Evolutionary conservation across 108 stramenopile species (phyloP).

Genomic region (Cylindrotheca fusiformis): DNA sequence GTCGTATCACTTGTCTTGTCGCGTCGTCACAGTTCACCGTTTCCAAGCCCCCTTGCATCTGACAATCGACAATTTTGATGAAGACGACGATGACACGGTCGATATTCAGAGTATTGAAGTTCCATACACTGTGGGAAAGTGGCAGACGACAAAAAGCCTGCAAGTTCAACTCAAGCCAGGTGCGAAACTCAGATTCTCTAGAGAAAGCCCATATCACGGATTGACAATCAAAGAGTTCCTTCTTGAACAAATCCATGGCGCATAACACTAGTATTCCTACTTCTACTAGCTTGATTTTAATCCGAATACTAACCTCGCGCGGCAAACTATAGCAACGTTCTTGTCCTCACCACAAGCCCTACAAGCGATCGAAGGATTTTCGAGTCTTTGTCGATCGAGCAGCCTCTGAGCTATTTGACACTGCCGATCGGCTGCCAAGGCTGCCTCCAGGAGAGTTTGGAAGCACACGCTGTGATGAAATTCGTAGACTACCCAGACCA

Average conservation of each 20-base stretch:
- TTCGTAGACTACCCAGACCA: too few species aligned
- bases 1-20: conserved; percentile 12
- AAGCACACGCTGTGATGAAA: too few species aligned
- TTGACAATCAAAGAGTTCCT: conserved; percentile 29
- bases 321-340: too few species aligned
- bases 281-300: too few species aligned
- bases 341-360: too few species aligned
- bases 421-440: conserved; percentile 20
- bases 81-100: neutral
- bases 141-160: conserved; percentile 18
- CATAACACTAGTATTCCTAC: too few species aligned
- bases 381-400: conserved; percentile 18
- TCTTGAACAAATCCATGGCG: conserved; percentile 12
- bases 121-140: conserved; percentile 35
- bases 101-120: conserved; percentile 11
- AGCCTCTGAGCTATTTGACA: conserved; percentile 24
- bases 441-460: conserved; percentile 33
- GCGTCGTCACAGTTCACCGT: conserved; percentile 29
- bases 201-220: conserved; percentile 14
- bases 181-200: conserved; percentile 8
- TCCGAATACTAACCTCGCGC: too few species aligned
- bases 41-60: conserved; percentile 16
- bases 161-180: conserved; percentile 13
- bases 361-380: neutral
- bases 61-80: neutral